Percentiles rank a stretch among this genome's conserved stretches.
Evolutionary conservation across 1,139 yeast genomes (phyloP).

Genomic region (Yamadazyma songkhlaensis): DNA sequence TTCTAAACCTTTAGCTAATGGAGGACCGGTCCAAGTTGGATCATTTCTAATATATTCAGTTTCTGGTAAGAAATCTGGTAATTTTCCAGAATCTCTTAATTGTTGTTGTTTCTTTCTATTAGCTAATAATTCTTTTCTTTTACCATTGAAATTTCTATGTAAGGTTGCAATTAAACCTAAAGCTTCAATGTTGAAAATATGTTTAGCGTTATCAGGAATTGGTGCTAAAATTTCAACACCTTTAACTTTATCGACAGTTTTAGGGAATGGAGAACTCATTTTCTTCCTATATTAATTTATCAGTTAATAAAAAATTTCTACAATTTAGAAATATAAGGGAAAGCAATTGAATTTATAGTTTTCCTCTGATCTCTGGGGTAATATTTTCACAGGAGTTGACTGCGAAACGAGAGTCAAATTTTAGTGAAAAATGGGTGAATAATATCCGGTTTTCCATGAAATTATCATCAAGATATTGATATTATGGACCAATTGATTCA

Average conservation of each 20-base stretch:
- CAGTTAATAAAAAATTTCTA: background rate
- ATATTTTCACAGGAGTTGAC: slow-evolving; percentile 4
- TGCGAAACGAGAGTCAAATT: slow-evolving; percentile 4
- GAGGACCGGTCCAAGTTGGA: slow-evolving; percentile 76
- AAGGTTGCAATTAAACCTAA: slow-evolving; percentile 70
- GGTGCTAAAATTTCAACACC: slow-evolving; percentile 69
- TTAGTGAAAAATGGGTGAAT: background rate
- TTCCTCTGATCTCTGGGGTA: slow-evolving; percentile 8
- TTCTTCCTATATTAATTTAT: slow-evolving; percentile 7
- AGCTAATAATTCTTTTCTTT: slow-evolving; percentile 57
- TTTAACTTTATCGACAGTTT: slow-evolving; percentile 48
- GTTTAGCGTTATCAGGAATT: slow-evolving; percentile 56
- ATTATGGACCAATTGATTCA: no score
- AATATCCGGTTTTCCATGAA: no score
- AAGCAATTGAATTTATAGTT: slow-evolving; percentile 20
- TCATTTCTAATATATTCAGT: slow-evolving; percentile 70
- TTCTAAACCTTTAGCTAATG: slow-evolving; percentile 70
- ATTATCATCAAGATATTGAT: no score
- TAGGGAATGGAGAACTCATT: slow-evolving; percentile 54
- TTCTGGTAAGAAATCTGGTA: slow-evolving; percentile 74
- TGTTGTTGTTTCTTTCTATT: slow-evolving; percentile 60
- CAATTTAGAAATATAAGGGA: slow-evolving; percentile 9
- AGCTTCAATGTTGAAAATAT: slow-evolving; percentile 66
- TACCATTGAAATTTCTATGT: slow-evolving; percentile 66
- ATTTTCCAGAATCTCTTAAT: slow-evolving; percentile 61